Base-by-base conservation (phyloP, 2,329 filamentous ascomycete species). In the Hypoxylon sp. region DNA sequence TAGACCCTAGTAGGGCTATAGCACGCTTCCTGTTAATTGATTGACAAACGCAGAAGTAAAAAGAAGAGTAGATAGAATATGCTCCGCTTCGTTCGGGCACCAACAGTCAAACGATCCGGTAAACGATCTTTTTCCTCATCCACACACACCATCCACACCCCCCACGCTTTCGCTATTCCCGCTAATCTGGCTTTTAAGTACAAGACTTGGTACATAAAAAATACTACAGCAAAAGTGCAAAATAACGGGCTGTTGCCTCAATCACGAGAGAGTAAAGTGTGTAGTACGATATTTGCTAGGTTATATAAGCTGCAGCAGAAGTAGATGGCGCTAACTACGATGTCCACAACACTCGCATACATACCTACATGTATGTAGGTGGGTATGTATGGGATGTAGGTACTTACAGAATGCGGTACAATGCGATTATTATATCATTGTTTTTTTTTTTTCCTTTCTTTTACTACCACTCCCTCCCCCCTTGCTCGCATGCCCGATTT, bases 21-120 rank as follows among this genome's bases (percentile, higher is more conserved):
- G 70, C 65, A 71, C 59, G 70, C 58, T 70, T 74, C 60, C 68
- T 52, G 67, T 69, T 71, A 66, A 75, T 73, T 67, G 62, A 71
- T 71, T 71, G 67, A 61, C 74, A 75, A 76, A 75, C 72, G 74
- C 71, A 74, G 67, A 72, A 52, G 61, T 42, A 71, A 53, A 63
- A 67, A 64, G 65, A 71, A 55, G 50, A 67, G 46, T 37, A 55
- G 42, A 61, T 71, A 60, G 67, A 19, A 60, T 55, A 54, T 51
- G 66, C 71, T 71, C 75, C 77, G 74, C 76, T 78, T 76, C 73
- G 73, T 76, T 81, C 79, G 80, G 80, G 77, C 78, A 81, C 71
- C 78, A 80, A 80, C 78, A 80, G 72, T 74, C 73, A 77, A 77
- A 80, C 74, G 75, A 75, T 74, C 74, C 73, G 74, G 73, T 70